phyloP scores from a whole-genome alignment of 78 protist genomes.

The Tieghemostelium lacteum region DNA sequence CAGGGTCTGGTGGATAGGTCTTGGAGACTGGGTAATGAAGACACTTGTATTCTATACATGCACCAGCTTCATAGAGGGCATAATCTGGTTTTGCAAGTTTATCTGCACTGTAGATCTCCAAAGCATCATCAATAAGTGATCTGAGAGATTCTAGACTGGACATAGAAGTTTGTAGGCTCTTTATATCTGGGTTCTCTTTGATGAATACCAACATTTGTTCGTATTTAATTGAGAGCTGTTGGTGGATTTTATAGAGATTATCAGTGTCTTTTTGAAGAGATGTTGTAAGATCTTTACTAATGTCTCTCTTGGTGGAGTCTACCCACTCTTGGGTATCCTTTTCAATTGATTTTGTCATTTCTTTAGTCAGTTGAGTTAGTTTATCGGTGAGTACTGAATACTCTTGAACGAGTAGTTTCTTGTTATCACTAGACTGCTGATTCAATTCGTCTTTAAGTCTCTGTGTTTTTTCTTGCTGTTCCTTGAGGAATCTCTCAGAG shows the following conservation, averaged over 20 bases:
- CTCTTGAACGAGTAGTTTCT: neutral
- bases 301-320: too few relatives aligned
- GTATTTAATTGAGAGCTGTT: too few relatives aligned
- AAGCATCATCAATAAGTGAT: neutral
- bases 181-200: neutral
- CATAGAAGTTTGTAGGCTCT: neutral
- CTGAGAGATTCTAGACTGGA: neutral
- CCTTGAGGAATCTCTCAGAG: neutral
- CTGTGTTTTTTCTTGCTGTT: neutral
- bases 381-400: neutral
- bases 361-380: neutral
- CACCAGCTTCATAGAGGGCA: constrained; percentile 36
- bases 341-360: too few relatives aligned
- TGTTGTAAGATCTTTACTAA: too few relatives aligned
- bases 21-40: constrained; percentile 6
- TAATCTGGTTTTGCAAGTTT: constrained; percentile 35
- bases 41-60: constrained; percentile 7
- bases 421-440: neutral
- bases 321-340: too few relatives aligned
- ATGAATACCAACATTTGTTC: too few relatives aligned
- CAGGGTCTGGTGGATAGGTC: constrained; percentile 26
- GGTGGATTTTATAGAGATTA: too few relatives aligned
- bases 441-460: neutral
- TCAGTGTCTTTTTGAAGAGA: too few relatives aligned
- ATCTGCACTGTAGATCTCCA: constrained; percentile 40